Evolutionary conservation across 805 yeast genomes (phyloP).

Genomic region (Diddensiella santjacobensis): DNA sequence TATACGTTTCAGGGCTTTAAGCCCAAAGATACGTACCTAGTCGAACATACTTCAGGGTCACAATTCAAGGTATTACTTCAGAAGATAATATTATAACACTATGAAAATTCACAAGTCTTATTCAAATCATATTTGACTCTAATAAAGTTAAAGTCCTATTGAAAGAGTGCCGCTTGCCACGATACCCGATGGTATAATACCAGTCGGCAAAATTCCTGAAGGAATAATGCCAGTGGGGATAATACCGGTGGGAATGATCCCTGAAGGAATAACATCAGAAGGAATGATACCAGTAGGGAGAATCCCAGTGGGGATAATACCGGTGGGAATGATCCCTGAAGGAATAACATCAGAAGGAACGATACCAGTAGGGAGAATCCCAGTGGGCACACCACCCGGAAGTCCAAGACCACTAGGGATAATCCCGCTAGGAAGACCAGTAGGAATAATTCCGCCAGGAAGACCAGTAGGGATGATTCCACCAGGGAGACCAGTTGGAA

Average conservation of each 20-base stretch:
- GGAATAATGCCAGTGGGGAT: conserved; percentile 3
- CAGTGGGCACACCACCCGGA: background rate
- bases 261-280: background rate
- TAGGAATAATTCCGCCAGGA: background rate
- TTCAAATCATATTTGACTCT: too few species aligned
- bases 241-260: conserved; percentile 1
- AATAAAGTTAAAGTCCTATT: too few species aligned
- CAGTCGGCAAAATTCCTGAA: conserved; percentile 4
- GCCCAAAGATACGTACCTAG: too few species aligned
- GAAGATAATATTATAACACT: too few species aligned
- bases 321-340: background rate
- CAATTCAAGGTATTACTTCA: too few species aligned
- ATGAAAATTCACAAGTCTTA: too few species aligned
- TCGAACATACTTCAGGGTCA: too few species aligned
- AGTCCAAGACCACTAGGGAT: background rate
- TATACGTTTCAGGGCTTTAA: too few species aligned
- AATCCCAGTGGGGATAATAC: conserved; percentile 1
- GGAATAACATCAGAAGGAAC: background rate
- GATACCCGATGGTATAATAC: conserved; percentile 8
- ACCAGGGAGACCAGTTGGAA: background rate
- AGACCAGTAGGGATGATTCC: background rate
- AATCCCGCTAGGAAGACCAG: conserved; percentile 1
- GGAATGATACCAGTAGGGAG: background rate
- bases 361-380: background rate
- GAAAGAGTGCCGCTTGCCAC: conserved; percentile 1